phyloP scores from a whole-genome alignment of 1,284 basidiomycete genomes.

The Microbotryomycetes sp. region DNA sequence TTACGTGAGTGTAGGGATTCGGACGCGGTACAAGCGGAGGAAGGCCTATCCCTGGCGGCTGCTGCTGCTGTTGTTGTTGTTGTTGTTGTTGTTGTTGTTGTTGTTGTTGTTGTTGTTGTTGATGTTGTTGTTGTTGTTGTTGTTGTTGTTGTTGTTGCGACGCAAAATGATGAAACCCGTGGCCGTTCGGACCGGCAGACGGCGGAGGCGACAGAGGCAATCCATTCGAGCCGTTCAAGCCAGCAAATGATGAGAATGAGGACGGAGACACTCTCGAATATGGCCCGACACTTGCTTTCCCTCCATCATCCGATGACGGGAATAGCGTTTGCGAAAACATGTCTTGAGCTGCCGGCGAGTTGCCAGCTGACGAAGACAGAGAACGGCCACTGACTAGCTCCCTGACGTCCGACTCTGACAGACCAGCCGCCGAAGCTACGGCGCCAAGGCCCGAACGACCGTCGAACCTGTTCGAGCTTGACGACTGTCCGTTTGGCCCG shows the following conservation, averaged over 20 bases:
- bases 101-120: background rate
- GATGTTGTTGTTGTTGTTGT: background rate
- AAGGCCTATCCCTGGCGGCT: too few relatives aligned
- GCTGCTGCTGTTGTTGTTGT: slow-evolving; percentile 2
- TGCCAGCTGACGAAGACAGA: background rate
- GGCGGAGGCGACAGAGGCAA: slow-evolving; percentile 30
- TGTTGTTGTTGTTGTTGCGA: background rate
- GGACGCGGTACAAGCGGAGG: too few relatives aligned
- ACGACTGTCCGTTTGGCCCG: slow-evolving; percentile 9
- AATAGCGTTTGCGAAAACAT: slow-evolving; percentile 3
- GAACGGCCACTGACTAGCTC: slow-evolving; percentile 21
- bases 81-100: slow-evolving; percentile 3
- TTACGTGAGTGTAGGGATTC: slow-evolving; percentile 20
- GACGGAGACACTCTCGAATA: slow-evolving; percentile 29
- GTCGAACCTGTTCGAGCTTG: background rate
- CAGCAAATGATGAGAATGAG: slow-evolving; percentile 21
- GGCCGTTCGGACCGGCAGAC: slow-evolving; percentile 13
- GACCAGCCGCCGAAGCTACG: slow-evolving; percentile 27
- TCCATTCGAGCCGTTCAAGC: slow-evolving; percentile 1
- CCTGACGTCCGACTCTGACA: slow-evolving; percentile 27
- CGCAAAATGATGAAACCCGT: background rate
- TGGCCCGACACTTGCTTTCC: slow-evolving; percentile 14
- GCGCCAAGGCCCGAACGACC: slow-evolving; percentile 22
- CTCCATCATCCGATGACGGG: slow-evolving; percentile 3
- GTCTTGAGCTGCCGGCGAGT: background rate